Conservation (phyloP, 1,284 basidiomycete species). For the Microbotryum scabiosae region DNA sequence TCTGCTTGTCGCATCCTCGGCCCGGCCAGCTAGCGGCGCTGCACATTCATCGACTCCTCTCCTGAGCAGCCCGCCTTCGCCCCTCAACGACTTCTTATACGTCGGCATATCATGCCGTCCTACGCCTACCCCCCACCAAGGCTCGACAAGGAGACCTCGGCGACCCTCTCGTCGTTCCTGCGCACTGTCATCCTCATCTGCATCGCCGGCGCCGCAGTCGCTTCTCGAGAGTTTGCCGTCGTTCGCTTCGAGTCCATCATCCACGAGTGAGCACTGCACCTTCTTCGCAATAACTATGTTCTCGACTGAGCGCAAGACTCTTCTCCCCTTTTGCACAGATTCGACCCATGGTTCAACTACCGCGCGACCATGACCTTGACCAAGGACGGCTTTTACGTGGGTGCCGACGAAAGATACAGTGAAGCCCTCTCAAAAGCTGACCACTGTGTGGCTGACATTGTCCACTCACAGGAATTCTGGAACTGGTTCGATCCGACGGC, state of each 20-base stretch:
- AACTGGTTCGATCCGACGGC: constrained; percentile 98
- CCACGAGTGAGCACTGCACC: constrained; percentile 59
- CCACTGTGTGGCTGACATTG: constrained; percentile 1
- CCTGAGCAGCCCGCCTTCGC: too few relatives aligned
- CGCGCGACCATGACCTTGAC: constrained; percentile 83
- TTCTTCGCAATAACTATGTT: neutral
- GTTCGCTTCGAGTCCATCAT: constrained; percentile 98
- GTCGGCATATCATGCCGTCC: constrained; percentile 6
- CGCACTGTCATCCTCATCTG: constrained; percentile 75
- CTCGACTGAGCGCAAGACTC: neutral
- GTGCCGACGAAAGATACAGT: constrained; percentile 35
- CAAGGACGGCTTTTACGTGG: constrained; percentile 85
- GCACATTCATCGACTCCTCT: too few relatives aligned
- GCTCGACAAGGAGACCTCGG: constrained; percentile 9
- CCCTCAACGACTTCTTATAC: too few relatives aligned
- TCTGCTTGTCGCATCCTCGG: too few relatives aligned
- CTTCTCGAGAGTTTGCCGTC: constrained; percentile 93
- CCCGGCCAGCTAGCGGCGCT: too few relatives aligned
- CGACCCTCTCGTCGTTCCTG: constrained; percentile 66
- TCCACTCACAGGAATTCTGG: constrained; percentile 75
- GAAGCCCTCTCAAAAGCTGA: neutral
- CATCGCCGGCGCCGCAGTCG: constrained; percentile 87
- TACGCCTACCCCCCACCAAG: constrained; percentile 28
- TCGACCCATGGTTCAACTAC: constrained; percentile 78
- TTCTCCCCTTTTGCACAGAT: constrained; percentile 4